Evolutionary conservation across 169 alveolate genomes (phyloP).

Genomic region (Cryptosporidium viatorum): DNA sequence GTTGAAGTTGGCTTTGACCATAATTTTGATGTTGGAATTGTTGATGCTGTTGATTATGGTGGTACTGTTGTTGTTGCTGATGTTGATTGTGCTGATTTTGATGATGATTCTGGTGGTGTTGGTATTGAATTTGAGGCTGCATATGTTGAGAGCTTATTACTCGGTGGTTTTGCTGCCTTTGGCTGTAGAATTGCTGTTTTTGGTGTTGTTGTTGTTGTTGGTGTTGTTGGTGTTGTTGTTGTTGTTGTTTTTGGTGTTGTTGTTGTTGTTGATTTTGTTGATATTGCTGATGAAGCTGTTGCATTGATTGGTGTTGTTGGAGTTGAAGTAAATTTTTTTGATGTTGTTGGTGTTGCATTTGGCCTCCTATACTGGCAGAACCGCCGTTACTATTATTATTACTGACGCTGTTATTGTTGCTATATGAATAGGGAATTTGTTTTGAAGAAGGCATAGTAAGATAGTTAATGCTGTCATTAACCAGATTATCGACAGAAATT

Average conservation of each 20-base stretch:
- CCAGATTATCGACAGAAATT: not conserved
- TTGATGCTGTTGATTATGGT: conserved; percentile 31
- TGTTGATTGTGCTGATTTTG: conserved; percentile 62
- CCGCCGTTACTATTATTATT: conserved; percentile 10
- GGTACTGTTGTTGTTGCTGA: conserved; percentile 51
- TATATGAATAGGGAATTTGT: conserved; percentile 28
- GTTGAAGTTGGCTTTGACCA: conserved; percentile 59
- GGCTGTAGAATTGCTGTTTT: not conserved
- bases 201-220: not conserved
- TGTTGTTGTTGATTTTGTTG: not conserved
- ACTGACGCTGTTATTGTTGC: conserved; percentile 38
- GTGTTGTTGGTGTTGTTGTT: conserved; percentile 36
- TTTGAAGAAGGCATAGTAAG: not conserved
- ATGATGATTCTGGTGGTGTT: not conserved
- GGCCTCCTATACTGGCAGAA: not conserved
- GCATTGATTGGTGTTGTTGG: conserved; percentile 75
- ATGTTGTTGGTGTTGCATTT: not conserved
- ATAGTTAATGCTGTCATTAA: not conserved
- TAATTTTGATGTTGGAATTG: conserved; percentile 37
- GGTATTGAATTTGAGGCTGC: conserved; percentile 1
- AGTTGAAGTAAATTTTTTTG: conserved; percentile 55
- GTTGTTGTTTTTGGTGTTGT: conserved; percentile 27
- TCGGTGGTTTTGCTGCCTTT: not conserved
- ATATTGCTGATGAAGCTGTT: conserved; percentile 17
- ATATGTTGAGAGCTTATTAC: not conserved